Evolutionary conservation across 1,284 basidiomycete genomes (phyloP).

Genomic region (Sporisorium iseilematis-ciliati): DNA sequence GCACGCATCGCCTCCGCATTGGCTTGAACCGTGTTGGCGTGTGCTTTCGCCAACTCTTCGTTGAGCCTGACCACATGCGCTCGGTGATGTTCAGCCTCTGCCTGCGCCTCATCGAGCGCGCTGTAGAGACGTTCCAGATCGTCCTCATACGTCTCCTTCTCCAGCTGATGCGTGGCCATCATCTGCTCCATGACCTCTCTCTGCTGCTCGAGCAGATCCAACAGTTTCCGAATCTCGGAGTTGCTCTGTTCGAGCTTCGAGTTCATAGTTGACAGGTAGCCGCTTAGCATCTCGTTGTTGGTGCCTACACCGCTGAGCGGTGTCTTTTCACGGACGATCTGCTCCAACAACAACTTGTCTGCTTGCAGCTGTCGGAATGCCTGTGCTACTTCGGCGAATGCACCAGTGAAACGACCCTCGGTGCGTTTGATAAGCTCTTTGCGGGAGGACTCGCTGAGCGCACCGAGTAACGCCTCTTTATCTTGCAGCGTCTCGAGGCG

Average conservation of each 20-base stretch:
- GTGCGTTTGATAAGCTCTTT: conserved; percentile 49
- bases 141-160: conserved; percentile 50
- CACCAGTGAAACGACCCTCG: conserved; percentile 56
- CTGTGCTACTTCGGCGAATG: conserved; percentile 53
- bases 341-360: conserved; percentile 58
- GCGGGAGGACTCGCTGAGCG: conserved; percentile 27
- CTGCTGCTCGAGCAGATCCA: conserved; percentile 63
- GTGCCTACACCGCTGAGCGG: conserved; percentile 50
- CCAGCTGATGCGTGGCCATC: conserved; percentile 59
- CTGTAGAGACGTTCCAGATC: conserved; percentile 51
- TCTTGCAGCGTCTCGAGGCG: conserved; percentile 52
- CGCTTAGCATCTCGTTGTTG: conserved; percentile 43
- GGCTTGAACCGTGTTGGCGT: conserved; percentile 35
- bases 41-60: conserved; percentile 48
- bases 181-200: conserved; percentile 63
- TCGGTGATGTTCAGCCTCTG: conserved; percentile 30
- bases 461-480: conserved; percentile 25
- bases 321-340: conserved; percentile 58
- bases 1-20: conserved; percentile 44
- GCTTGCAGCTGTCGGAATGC: conserved; percentile 64
- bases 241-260: conserved; percentile 48
- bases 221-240: conserved; percentile 56
- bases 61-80: conserved; percentile 28
- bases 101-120: conserved; percentile 34
- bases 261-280: conserved; percentile 53